Percentiles rank a stretch among this genome's conserved stretches.
Conservation (phyloP, 768 basidiomycete genomes). For the Pholiota microspora region DNA sequence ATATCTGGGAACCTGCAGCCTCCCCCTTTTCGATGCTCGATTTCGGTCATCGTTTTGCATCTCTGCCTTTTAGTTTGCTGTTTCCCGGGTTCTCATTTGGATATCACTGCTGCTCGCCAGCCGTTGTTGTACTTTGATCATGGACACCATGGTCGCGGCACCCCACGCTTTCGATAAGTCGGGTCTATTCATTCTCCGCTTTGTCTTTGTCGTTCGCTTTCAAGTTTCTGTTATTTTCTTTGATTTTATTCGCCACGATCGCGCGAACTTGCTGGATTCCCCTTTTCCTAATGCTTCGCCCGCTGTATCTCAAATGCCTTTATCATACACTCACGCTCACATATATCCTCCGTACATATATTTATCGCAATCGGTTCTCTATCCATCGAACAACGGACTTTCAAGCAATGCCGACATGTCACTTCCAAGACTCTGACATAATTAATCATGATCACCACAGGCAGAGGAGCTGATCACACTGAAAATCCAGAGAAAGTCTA, state of each 20-base stretch:
- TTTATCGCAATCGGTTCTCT: slow-evolving; percentile 7
- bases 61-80: slow-evolving; percentile 4
- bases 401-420: no score
- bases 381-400: no score
- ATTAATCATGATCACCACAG: no score
- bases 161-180: background rate
- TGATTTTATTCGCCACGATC: background rate
- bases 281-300: background rate
- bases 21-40: background rate
- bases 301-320: background rate
- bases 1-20: background rate
- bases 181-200: slow-evolving; percentile 5
- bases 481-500: no score
- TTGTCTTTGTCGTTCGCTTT: background rate
- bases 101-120: slow-evolving; percentile 13
- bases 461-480: no score
- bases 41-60: background rate
- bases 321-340: background rate
- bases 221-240: background rate
- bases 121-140: slow-evolving; percentile 21
- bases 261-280: background rate
- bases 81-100: slow-evolving; percentile 9
- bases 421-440: no score
- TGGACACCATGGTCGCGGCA: slow-evolving; percentile 1
- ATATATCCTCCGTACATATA: slow-evolving; percentile 10